Conservation (phyloP, 805 yeast species). For the Zygoascus tannicola region DNA sequence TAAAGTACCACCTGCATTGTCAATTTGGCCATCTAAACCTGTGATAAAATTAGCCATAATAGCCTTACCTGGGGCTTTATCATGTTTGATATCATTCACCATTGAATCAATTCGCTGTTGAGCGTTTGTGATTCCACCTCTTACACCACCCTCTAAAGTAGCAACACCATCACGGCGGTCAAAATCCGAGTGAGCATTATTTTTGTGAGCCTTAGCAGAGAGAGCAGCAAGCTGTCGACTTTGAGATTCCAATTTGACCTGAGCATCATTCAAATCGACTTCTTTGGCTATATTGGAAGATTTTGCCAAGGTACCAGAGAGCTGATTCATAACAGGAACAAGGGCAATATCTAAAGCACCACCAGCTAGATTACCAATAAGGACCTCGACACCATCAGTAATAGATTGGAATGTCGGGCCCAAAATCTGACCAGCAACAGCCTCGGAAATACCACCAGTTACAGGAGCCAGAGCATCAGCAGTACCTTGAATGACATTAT, state of each 20-base stretch:
- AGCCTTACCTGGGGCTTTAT: slow-evolving; percentile 10
- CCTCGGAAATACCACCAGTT: slow-evolving; percentile 13
- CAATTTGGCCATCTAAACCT: slow-evolving; percentile 28
- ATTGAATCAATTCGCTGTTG: slow-evolving; percentile 9
- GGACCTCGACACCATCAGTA: slow-evolving; percentile 19
- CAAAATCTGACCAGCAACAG: slow-evolving; percentile 9
- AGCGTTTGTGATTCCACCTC: slow-evolving; percentile 15
- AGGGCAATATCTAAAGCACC: slow-evolving; percentile 10
- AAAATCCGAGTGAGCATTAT: not conserved
- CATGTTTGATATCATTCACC: not conserved
- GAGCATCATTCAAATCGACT: slow-evolving; percentile 6
- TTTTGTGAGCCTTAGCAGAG: not conserved
- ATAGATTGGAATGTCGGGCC: slow-evolving; percentile 18
- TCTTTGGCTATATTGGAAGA: slow-evolving; percentile 7
- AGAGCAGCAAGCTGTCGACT: slow-evolving; percentile 6
- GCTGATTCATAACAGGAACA: slow-evolving; percentile 9
- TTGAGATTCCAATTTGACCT: slow-evolving; percentile 4
- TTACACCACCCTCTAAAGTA: slow-evolving; percentile 6
- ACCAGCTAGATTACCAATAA: slow-evolving; percentile 16
- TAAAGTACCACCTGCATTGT: slow-evolving; percentile 21
- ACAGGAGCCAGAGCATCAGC: slow-evolving; percentile 8
- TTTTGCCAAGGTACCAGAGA: slow-evolving; percentile 4
- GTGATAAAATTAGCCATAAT: slow-evolving; percentile 19
- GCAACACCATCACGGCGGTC: not conserved
- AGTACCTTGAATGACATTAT: slow-evolving; percentile 14